phyloP scores from a whole-genome alignment of 495 filamentous ascomycete species.

The Halenospora varia region DNA sequence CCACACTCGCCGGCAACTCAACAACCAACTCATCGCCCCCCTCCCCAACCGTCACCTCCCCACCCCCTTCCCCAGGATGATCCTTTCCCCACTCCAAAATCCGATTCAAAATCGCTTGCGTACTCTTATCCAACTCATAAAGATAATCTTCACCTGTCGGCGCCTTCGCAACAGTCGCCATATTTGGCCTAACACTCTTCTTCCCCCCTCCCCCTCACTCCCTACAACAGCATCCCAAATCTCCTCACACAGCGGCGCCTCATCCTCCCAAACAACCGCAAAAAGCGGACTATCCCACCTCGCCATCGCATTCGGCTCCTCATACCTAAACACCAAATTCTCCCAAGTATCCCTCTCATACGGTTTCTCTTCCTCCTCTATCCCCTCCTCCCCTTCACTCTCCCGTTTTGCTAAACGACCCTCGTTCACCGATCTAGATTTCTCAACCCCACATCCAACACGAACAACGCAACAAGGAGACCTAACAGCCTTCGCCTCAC shows the following conservation, averaged over 20 bases:
- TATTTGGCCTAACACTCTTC: constrained; percentile 67
- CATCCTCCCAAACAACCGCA: constrained; percentile 79
- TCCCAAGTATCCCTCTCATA: constrained; percentile 73
- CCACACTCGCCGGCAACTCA: constrained; percentile 53
- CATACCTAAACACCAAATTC: constrained; percentile 91
- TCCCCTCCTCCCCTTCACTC: constrained; percentile 8
- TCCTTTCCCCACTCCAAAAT: constrained; percentile 71
- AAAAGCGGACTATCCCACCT: constrained; percentile 95
- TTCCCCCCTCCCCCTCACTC: constrained; percentile 35
- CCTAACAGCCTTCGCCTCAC: constrained; percentile 82
- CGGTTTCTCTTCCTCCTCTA: constrained; percentile 42
- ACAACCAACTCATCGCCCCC: constrained; percentile 36
- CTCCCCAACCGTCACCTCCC: constrained; percentile 25
- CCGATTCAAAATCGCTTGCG: constrained; percentile 73
- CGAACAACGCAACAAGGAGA: constrained; percentile 86
- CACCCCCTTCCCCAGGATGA: constrained; percentile 54
- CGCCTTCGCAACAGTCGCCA: constrained; percentile 65
- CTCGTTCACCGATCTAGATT: constrained; percentile 60
- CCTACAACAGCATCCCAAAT: constrained; percentile 81
- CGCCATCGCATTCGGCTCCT: constrained; percentile 92
- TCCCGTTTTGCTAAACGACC: constrained; percentile 30
- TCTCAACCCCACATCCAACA: constrained; percentile 70
- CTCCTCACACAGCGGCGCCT: constrained; percentile 52
- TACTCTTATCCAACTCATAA: constrained; percentile 79
- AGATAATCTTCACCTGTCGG: constrained; percentile 73